Conservation (phyloP, 805 yeast species). For the Tetrapisispora fleetii region DNA sequence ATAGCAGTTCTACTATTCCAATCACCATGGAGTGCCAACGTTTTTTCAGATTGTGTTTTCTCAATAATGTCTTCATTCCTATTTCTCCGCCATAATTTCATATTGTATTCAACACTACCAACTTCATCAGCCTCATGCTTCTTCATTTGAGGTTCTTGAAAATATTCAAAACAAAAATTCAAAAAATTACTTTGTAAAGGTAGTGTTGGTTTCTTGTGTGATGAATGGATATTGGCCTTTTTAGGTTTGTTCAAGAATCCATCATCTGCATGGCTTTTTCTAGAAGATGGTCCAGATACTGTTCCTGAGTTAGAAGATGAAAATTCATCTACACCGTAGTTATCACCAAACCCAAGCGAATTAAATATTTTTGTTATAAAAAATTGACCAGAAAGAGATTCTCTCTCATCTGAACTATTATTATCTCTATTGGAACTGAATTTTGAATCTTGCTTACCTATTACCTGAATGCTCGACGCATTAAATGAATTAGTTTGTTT, state of each 20-base stretch:
- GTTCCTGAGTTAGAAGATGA: not conserved
- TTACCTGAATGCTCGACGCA: conserved; percentile 27
- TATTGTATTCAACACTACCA: conserved; percentile 77
- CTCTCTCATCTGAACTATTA: not conserved
- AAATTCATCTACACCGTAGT: conserved; percentile 5
- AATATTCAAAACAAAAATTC: conserved; percentile 75
- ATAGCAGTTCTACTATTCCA: conserved; percentile 62
- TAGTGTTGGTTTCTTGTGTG: conserved; percentile 23
- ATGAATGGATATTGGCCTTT: not conserved
- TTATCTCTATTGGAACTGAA: not conserved
- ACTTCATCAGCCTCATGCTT: conserved; percentile 80
- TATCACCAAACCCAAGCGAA: conserved; percentile 43
- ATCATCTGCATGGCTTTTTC: not conserved
- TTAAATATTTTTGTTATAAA: conserved; percentile 7
- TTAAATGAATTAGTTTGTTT: conserved; percentile 8
- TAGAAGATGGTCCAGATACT: not conserved
- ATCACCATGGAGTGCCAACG: conserved; percentile 68
- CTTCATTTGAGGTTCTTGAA: conserved; percentile 92
- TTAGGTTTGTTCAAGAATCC: not conserved
- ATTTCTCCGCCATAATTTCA: conserved; percentile 78
- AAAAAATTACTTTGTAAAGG: conserved; percentile 57
- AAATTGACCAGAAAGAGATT: not conserved
- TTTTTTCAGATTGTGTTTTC: conserved; percentile 85
- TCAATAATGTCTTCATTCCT: conserved; percentile 80
- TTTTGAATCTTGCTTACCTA: conserved; percentile 1